These are phyloP conservation scores for Chrysosporium keratinophilum DNA, from an alignment of 2,329 filamentous ascomycete species.

Conservation along the genomic window DNA sequence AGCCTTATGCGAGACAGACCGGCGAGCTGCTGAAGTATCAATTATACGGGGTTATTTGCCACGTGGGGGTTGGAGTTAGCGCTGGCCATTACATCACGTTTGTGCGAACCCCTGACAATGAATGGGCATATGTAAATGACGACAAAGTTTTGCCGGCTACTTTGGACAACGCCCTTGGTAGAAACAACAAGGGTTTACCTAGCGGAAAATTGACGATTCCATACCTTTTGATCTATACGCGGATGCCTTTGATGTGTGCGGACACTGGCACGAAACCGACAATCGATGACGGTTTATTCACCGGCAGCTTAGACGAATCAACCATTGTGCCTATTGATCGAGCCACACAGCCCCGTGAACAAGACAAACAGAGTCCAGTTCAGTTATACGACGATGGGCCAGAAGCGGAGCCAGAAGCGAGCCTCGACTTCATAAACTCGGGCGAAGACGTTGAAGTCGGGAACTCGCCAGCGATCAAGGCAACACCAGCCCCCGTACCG, in stretches of 20 bases:
- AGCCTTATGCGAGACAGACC: neutral
- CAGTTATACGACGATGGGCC: neutral
- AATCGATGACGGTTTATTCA: conserved; percentile 1
- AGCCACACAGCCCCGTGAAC: neutral
- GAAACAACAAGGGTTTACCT: neutral
- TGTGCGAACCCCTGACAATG: conserved; percentile 9
- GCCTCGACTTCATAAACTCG: neutral
- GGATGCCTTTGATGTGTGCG: neutral
- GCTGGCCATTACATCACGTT: conserved; percentile 13
- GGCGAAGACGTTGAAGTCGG: conserved; percentile 1
- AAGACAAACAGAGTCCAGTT: neutral
- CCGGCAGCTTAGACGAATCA: neutral
- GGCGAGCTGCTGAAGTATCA: conserved; percentile 11
- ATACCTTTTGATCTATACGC: conserved; percentile 12
- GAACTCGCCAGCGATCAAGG: neutral
- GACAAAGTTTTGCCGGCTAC: neutral
- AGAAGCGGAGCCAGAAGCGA: neutral
- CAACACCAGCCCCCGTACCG: neutral
- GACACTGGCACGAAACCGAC: neutral
- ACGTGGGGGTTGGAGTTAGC: conserved; percentile 1
- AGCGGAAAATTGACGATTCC: neutral
- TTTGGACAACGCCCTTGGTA: neutral
- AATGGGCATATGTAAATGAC: conserved; percentile 12
- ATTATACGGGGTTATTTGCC: conserved; percentile 10
- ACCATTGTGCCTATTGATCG: neutral